Evolutionary conservation across 2,329 filamentous ascomycete species (phyloP), one percentile per base, ranked within the genome.

Genomic region (Daldinia sp.): DNA sequence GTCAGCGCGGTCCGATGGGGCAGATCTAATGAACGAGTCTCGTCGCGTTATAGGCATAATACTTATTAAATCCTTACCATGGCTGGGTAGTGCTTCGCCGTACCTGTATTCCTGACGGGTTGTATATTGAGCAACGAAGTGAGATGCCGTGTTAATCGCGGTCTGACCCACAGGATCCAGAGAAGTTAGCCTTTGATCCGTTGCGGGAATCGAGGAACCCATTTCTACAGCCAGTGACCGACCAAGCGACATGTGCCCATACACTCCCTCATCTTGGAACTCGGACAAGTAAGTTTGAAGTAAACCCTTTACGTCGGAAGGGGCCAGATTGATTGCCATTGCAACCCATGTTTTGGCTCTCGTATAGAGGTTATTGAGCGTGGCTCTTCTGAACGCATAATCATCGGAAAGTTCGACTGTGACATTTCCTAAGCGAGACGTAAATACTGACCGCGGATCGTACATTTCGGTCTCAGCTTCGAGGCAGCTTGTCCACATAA

Each of bases 101-200:
- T 95, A 95, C 63, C 94, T 90, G 79, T 99, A 99, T 77, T 97
- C 94, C 78, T 99, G 97, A 41, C 96, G 92, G 28, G 94, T 97
- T 3, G 95, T 98, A 78, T 99, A 99, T 77, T 99, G 95, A 1
- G 96, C 94, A 77, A 99, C 89, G 75, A 99, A 97, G 78, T 98
- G 95, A 2, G 96, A 98, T 0, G 93, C 94, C 10, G 94, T 94
- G 78, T 98, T 97, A 78, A 98, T 91, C 69, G 89, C 89, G 60
- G 89, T 88, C 54, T 91, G 89, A 18, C 91, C 90, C 70, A 92
- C 87, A 39, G 86, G 87, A 72, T 97, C 93, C 55, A 99, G 89
- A 6, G 93, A 94, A 74, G 88, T 90, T 46, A 99, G 85, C 70
- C 93, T 89, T 76, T 97, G 93, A 78, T 99, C 95, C 9, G 92